phyloP scores from a whole-genome alignment of 2,329 filamentous ascomycete species.

The Cadophora malorum region DNA sequence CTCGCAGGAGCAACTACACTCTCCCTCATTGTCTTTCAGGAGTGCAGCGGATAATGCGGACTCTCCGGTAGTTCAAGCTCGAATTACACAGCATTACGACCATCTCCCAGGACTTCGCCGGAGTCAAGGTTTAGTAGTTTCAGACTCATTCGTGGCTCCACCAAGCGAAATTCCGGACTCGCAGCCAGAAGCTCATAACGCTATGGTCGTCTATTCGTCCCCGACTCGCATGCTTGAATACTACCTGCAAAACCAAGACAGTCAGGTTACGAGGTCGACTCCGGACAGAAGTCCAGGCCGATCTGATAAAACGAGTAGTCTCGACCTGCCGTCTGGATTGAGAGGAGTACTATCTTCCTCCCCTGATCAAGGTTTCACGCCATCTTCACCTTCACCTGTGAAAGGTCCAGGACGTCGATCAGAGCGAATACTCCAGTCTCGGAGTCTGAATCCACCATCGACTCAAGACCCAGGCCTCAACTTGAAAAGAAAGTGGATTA shows the following conservation, averaged over 20 bases:
- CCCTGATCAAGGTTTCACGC: background rate
- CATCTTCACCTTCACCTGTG: conserved; percentile 26
- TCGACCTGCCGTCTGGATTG: background rate
- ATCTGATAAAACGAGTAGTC: conserved; percentile 11
- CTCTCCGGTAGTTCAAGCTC: conserved; percentile 39
- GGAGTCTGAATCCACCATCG: conserved; percentile 9
- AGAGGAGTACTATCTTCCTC: conserved; percentile 3
- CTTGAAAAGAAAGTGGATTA: conserved; percentile 29
- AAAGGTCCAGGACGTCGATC: conserved; percentile 12
- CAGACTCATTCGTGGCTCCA: conserved; percentile 50
- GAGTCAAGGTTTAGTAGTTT: background rate
- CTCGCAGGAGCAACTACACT: conserved; percentile 22
- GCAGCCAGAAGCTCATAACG: conserved; percentile 50
- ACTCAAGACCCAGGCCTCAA: conserved; percentile 25
- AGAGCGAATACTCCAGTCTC: background rate
- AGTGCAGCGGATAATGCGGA: conserved; percentile 41
- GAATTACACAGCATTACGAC: conserved; percentile 17
- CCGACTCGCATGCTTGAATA: conserved; percentile 58
- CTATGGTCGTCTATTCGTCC: conserved; percentile 49
- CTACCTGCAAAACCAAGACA: conserved; percentile 50
- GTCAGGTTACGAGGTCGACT: conserved; percentile 3
- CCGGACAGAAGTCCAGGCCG: conserved; percentile 3
- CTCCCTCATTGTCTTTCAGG: conserved; percentile 40
- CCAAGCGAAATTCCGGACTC: conserved; percentile 63
- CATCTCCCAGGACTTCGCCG: background rate